phyloP scores from a whole-genome alignment of 2,329 filamentous ascomycete genomes.

The Microsporum canis region DNA sequence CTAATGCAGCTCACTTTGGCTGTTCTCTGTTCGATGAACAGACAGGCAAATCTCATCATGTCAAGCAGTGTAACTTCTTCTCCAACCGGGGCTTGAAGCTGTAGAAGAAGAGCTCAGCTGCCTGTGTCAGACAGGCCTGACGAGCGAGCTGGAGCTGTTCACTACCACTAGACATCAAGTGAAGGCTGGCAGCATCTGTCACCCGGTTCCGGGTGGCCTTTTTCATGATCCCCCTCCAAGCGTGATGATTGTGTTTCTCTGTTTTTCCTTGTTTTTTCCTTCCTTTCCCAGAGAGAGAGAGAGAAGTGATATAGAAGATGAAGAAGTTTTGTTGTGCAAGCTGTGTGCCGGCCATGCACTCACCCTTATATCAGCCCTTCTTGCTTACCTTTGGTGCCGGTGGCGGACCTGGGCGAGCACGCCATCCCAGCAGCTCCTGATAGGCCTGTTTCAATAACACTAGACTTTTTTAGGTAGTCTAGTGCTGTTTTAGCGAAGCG shows the following conservation, averaged over 20 bases:
- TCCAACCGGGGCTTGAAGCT: constrained; percentile 43
- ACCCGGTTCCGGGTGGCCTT: not conserved
- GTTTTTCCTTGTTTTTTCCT: not conserved
- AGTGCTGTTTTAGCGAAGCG: not conserved
- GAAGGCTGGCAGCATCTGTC: not conserved
- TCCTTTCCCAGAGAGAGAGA: not conserved
- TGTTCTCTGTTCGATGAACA: constrained; percentile 70
- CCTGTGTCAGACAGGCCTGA: not conserved
- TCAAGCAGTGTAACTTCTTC: constrained; percentile 60
- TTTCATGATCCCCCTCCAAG: not conserved
- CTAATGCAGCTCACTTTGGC: constrained; percentile 72
- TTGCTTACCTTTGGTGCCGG: not conserved
- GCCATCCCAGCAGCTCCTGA: not conserved
- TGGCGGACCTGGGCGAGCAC: not conserved
- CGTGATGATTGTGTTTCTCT: not conserved
- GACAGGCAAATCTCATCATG: constrained; percentile 62
- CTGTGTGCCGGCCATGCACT: not conserved
- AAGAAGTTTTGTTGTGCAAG: not conserved
- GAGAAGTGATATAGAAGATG: not conserved
- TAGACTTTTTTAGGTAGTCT: not conserved
- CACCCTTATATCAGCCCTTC: not conserved
- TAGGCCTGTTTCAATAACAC: constrained; percentile 1
- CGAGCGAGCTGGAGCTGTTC: not conserved
- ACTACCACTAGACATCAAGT: not conserved
- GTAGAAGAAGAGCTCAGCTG: not conserved